Evolutionary conservation across 2,329 filamentous ascomycete species (phyloP), one percentile per base, ranked within the genome.

Genomic region (Botrytis fabae): DNA sequence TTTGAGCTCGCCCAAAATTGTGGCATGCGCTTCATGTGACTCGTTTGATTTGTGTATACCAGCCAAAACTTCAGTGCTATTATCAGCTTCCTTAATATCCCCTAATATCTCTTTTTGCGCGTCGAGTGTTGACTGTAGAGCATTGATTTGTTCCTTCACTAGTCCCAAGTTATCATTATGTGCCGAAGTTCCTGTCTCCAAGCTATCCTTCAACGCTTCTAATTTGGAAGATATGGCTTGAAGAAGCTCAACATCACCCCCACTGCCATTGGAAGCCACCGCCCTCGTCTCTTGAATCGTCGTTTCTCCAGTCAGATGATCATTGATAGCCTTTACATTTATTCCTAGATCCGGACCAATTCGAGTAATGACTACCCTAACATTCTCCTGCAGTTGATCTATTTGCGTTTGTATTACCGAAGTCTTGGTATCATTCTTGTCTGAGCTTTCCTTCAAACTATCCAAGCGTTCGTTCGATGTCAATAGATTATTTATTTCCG

Each of bases 311-410:
- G 48, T 73, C 10, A 75, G 61, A 25, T 76, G 73, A 20, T 78
- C 71, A 57, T 75, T 74, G n/a, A 80, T 76, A 22, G 63, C 66
- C 60, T 78, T 74, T 28, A 79, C 69, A 72, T 78, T 77, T 46
- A 75, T 73, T 20, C 76, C 76, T 1, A 80, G 71, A 68, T 78
- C 76, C n/a, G 75, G 28, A 10, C 77, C 77, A 38, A 80, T 73
- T 32, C 76, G 72, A 46, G 76, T 74, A 12, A 79, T 74, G 32
- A 80, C 75, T 4, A 72, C 61, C 25, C 75, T 78, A 44, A 80
- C 74, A 73, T 80, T 79, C 16, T 72, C 71, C 72, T 79, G 78
- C 61, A 81, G 72, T 74, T 80, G 78, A 62, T 81, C 79, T 48
- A 81, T 69, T 69, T 80, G 78, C 57, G 77, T 78, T 73, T 79